Evolutionary conservation across 441 rosid species (phyloP).

Genomic region (Croton setiger): DNA sequence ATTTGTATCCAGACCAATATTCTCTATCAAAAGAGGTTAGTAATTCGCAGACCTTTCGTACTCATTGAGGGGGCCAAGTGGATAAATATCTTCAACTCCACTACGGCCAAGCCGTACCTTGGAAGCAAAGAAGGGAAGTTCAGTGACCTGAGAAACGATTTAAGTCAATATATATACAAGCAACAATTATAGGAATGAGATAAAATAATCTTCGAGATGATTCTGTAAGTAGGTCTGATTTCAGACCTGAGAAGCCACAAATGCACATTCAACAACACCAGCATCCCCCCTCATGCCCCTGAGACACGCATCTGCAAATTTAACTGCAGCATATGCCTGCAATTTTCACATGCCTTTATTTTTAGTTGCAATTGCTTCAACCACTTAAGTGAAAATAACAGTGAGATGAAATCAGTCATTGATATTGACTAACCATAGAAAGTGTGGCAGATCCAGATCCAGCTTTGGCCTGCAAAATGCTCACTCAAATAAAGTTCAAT

Average conservation of each 20-base stretch:
- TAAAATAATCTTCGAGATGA: neutral
- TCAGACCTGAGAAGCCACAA: slow-evolving; percentile 70
- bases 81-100: slow-evolving; percentile 73
- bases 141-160: slow-evolving; percentile 61
- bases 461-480: slow-evolving; percentile 76
- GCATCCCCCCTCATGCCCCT: slow-evolving; percentile 82
- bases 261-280: slow-evolving; percentile 65
- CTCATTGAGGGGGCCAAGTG: slow-evolving; percentile 78
- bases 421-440: slow-evolving; percentile 63
- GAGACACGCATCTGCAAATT: slow-evolving; percentile 92
- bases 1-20: neutral
- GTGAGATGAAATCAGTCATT: neutral
- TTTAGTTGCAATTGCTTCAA: neutral
- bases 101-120: slow-evolving; percentile 69
- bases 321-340: slow-evolving; percentile 96
- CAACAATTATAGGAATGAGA: neutral
- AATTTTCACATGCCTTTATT: slow-evolving; percentile 10
- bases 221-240: neutral
- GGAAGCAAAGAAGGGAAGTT: slow-evolving; percentile 89
- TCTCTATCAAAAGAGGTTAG: neutral
- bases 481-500: neutral
- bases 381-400: neutral
- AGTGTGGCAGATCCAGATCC: slow-evolving; percentile 96
- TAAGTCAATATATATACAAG: neutral
- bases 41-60: slow-evolving; percentile 62